phyloP scores from a whole-genome alignment of 768 basidiomycete genomes.

The Lactifluus subvellereus region DNA sequence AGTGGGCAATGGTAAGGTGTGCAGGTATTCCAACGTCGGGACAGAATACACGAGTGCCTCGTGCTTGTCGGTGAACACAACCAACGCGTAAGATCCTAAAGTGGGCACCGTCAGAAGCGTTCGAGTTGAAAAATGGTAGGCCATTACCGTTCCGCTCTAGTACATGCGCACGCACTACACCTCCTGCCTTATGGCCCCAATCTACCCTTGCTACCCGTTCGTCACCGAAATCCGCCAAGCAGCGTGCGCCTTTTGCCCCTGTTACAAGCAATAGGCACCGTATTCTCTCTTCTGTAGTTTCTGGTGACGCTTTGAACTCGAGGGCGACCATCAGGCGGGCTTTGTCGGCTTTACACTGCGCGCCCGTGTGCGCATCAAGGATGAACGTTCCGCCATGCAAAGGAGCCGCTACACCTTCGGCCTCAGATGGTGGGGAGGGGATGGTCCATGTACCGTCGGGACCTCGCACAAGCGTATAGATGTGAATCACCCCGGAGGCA shows the following conservation, averaged over 20 bases:
- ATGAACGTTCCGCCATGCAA: conserved; percentile 47
- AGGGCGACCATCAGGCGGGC: conserved; percentile 37
- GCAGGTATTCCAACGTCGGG: conserved; percentile 53
- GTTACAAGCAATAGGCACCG: conserved; percentile 46
- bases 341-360: conserved; percentile 39
- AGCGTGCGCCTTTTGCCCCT: conserved; percentile 54
- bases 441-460: conserved; percentile 35
- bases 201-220: conserved; percentile 62
- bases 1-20: conserved; percentile 31
- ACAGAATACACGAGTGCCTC: conserved; percentile 54
- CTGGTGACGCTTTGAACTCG: conserved; percentile 9
- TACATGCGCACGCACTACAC: conserved; percentile 46
- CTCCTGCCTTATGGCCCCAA: conserved; percentile 50
- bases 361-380: conserved; percentile 49
- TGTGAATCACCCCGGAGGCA: conserved; percentile 50
- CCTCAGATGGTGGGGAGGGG: conserved; percentile 31
- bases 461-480: conserved; percentile 46
- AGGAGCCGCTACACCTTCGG: conserved; percentile 41
- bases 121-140: background rate
- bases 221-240: conserved; percentile 54
- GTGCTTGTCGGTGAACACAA: conserved; percentile 48
- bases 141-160: conserved; percentile 55
- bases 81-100: conserved; percentile 43
- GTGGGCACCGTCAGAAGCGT: conserved; percentile 29
- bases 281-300: conserved; percentile 27